phyloP scores from a whole-genome alignment of 2,329 filamentous ascomycete genomes.

The Xylaria sp. region DNA sequence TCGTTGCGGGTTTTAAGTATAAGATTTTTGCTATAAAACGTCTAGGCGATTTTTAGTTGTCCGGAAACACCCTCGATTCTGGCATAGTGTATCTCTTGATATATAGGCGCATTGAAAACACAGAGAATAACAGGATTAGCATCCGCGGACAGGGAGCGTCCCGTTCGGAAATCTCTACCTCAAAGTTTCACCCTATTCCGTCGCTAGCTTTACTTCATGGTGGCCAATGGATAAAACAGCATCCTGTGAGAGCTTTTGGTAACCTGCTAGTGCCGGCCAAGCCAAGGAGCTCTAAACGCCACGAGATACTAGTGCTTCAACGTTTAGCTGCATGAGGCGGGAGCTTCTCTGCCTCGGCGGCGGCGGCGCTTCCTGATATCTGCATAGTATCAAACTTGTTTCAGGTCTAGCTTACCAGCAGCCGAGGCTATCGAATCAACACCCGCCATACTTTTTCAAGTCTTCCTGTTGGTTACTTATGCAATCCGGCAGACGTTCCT shows the following conservation, averaged over 20 bases:
- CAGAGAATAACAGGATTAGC: neutral
- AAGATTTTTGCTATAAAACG: neutral
- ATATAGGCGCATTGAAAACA: neutral
- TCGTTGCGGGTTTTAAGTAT: neutral
- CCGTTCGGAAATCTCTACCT: constrained; percentile 10
- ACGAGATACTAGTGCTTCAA: neutral
- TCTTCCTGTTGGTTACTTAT: constrained; percentile 1
- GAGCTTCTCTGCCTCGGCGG: constrained; percentile 6
- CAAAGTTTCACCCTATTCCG: constrained; percentile 9
- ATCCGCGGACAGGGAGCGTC: neutral
- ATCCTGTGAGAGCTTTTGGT: constrained; percentile 3
- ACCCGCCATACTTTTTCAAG: constrained; percentile 8
- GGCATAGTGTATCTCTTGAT: neutral
- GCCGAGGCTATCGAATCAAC: constrained; percentile 32
- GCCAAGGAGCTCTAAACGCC: neutral
- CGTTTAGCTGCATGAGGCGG: constrained; percentile 21
- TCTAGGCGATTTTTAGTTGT: neutral
- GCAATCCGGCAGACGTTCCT: neutral
- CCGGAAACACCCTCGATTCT: neutral
- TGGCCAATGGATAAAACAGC: neutral
- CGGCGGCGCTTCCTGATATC: constrained; percentile 29
- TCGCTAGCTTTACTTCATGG: neutral
- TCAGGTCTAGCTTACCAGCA: constrained; percentile 21
- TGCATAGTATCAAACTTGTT: constrained; percentile 27
- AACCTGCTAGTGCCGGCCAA: constrained; percentile 2